Conservation (phyloP, 2,329 filamentous ascomycete genomes). For the Apiospora marii region DNA sequence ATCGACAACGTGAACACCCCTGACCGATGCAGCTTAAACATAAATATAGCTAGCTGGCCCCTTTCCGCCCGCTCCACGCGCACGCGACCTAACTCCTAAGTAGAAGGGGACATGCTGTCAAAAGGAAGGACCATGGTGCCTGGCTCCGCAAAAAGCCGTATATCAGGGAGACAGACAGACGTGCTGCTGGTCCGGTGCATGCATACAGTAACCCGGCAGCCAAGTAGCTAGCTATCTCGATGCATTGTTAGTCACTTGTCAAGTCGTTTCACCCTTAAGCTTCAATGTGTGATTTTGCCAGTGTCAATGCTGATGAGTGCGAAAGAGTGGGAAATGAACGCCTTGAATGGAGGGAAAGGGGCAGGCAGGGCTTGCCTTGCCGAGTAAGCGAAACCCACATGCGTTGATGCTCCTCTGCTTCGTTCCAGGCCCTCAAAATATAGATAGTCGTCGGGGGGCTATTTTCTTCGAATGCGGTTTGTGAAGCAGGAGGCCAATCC, state of each 20-base stretch:
- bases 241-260: background rate
- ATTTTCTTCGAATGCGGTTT: background rate
- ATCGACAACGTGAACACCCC: background rate
- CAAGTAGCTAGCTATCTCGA: background rate
- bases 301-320: background rate
- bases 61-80: background rate
- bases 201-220: background rate
- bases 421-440: background rate
- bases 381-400: background rate
- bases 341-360: background rate
- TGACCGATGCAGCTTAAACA: background rate
- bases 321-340: background rate
- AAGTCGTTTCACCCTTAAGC: background rate
- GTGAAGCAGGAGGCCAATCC: background rate
- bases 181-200: background rate
- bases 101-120: background rate
- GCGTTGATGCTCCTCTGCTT: background rate
- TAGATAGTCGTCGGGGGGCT: background rate
- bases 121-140: background rate
- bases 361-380: background rate
- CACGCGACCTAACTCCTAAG: background rate
- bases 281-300: background rate
- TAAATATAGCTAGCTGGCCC: background rate
- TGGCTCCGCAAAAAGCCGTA: background rate
- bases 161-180: background rate